Base-by-base conservation (phyloP, 192 early-diverging fungal species). In the Globomyces pollinis-pini region DNA sequence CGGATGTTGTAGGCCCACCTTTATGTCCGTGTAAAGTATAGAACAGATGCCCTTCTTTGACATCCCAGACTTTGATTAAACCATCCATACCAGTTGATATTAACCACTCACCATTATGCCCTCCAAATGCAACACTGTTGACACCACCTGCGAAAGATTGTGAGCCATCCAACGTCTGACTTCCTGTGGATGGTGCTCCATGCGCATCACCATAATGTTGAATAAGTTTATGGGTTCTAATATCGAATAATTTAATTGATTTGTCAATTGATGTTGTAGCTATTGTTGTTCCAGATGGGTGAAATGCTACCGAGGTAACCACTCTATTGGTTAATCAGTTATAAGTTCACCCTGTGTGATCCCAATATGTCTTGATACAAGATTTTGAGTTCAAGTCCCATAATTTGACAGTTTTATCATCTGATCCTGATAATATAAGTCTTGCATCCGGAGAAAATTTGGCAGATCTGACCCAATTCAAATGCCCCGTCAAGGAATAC, bases 11-110 rank as follows among this genome's bases (percentile, higher is more conserved):
- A 12, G 81, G 74, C 3, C 80, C 81, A 34, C 66, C 20, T 52
- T 76, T 71, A 61, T 83, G 81, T 2, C 81, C 81, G 59, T 83
- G 75, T 12, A 83, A 63, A 18, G 81, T 80, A 60, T 83, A 83
- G 43, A 80, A 80, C 33, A 83, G 55, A 59, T 79, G 79, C 0
- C 81, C 81, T 64, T 83, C 81, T 43, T 76, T 77, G 21, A 83
- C 34, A 63, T 83, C 81, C 79, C 79, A 83, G 45, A 83, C 77
- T 69, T 81, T 82, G 20, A 78, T 71, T 1, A 81, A 36, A 0
- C 77, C 75, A 58, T 82, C 81, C 61, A 66, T 72, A 7, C 81
- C 81, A 4, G 81, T 75, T 36, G 67, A 68, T 16, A 83, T 68
- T 21, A 83, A 63, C 65, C 69, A 82, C 28, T 82, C 79, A 3